Evolutionary conservation across 768 basidiomycete species (phyloP).

Genomic region (Leccinum olivaceopallidum): DNA sequence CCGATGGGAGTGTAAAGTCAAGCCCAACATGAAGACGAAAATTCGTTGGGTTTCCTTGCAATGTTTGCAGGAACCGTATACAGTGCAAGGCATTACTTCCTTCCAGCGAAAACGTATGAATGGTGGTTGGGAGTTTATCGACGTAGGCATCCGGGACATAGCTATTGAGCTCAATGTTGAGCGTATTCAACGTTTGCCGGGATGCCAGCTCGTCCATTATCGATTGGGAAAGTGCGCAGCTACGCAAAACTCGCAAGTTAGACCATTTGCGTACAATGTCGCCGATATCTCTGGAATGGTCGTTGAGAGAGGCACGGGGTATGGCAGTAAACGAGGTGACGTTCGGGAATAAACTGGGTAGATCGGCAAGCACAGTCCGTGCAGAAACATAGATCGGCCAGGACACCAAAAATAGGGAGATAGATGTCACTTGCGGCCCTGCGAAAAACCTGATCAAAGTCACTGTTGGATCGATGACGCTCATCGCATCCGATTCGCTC

Average conservation of each 20-base stretch:
- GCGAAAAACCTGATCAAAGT: slow-evolving; percentile 16
- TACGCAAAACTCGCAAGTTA: slow-evolving; percentile 5
- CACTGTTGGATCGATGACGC: slow-evolving; percentile 7
- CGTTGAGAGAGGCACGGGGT: slow-evolving; percentile 9
- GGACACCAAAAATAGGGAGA: slow-evolving; percentile 8
- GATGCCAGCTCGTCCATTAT: slow-evolving; percentile 13
- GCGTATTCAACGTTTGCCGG: slow-evolving; percentile 5
- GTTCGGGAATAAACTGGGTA: slow-evolving; percentile 16
- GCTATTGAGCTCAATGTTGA: slow-evolving; percentile 12
- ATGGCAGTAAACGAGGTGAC: slow-evolving; percentile 16
- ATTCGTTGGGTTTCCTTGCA: slow-evolving; percentile 3
- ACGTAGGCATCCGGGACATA: neutral
- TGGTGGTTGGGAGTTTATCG: slow-evolving; percentile 4
- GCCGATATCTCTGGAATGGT: slow-evolving; percentile 11
- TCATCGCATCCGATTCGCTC: slow-evolving; percentile 4
- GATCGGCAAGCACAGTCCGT: slow-evolving; percentile 2
- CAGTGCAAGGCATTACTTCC: slow-evolving; percentile 9
- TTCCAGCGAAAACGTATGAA: slow-evolving; percentile 12
- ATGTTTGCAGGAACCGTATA: slow-evolving; percentile 11
- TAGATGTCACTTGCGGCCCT: slow-evolving; percentile 4
- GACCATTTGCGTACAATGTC: slow-evolving; percentile 14
- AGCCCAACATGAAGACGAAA: slow-evolving; percentile 5
- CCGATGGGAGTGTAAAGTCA: slow-evolving; percentile 2
- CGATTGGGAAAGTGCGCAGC: slow-evolving; percentile 13
- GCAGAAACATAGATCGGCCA: slow-evolving; percentile 7